A percentile compares a stretch with the other conserved stretches of the same genome.
Evolutionary conservation across 306 rosid species (phyloP).

Genomic region (Sicyos baderoa): DNA sequence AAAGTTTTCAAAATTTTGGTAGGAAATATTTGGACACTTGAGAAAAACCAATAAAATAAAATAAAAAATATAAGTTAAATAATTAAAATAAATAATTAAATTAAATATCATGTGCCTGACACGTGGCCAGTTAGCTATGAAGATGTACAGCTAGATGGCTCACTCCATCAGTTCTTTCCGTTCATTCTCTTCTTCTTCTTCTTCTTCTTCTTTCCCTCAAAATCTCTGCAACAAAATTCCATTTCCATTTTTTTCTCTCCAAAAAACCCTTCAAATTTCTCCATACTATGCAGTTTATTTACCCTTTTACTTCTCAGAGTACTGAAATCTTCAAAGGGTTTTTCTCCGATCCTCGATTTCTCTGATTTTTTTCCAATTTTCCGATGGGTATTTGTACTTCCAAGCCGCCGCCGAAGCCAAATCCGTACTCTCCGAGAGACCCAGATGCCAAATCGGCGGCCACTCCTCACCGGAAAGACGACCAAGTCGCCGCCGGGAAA

Average conservation of each 20-base stretch:
- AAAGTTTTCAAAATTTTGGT: neutral
- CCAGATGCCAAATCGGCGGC: conserved; percentile 31
- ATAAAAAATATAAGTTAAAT: neutral
- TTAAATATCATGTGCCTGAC: conserved; percentile 16
- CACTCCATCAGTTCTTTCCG: conserved; percentile 18
- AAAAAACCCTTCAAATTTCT: neutral
- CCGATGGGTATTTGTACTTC: conserved; percentile 90
- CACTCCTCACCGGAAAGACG: conserved; percentile 33
- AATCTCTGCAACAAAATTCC: conserved; percentile 14
- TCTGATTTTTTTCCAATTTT: neutral
- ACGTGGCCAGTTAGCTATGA: conserved; percentile 20
- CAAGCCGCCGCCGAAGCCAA: conserved; percentile 63
- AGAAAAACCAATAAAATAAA: neutral
- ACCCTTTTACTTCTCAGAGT: neutral
- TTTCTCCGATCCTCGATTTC: conserved; percentile 6
- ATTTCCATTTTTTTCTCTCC: neutral
- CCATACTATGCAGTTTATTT: conserved; percentile 9
- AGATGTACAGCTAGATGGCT: conserved; percentile 21
- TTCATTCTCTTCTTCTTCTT: neutral
- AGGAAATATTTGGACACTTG: conserved; percentile 7
- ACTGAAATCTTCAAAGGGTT: neutral
- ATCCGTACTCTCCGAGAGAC: conserved; percentile 54
- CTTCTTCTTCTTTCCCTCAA: neutral
- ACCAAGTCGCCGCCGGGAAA: conserved; percentile 33
- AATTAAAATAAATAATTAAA: neutral